These are phyloP conservation scores for Coniochaeta sp. DNA, from an alignment of 2,329 filamentous ascomycete species.

Conservation along the genomic window DNA sequence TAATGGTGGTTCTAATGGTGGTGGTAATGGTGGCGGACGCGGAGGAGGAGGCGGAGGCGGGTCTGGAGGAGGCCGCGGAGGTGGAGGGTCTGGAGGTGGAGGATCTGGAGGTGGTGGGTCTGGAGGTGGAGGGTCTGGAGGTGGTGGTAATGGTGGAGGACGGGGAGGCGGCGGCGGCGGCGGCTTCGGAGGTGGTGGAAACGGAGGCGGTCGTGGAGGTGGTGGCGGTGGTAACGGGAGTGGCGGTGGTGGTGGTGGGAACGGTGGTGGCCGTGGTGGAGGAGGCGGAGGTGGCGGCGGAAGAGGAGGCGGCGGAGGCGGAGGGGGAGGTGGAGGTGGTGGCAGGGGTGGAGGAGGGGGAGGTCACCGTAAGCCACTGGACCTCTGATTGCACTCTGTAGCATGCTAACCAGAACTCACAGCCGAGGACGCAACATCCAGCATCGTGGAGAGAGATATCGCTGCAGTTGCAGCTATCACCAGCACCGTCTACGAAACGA, in stretches of 20 bases:
- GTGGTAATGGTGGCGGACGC: neutral
- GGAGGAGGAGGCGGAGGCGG: conserved; percentile 1
- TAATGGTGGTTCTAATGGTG: neutral
- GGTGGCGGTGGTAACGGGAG: conserved; percentile 6
- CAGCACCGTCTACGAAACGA: conserved; percentile 12
- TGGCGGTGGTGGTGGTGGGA: neutral
- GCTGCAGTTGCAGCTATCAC: conserved; percentile 12
- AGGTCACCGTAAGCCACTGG: neutral
- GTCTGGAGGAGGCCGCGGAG: conserved; percentile 2
- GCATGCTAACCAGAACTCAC: neutral
- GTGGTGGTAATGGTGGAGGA: neutral
- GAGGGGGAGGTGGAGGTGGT: neutral
- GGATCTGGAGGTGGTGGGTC: conserved; percentile 4
- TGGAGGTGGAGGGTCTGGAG: conserved; percentile 2
- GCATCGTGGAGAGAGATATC: conserved; percentile 3
- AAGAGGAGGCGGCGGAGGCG: neutral
- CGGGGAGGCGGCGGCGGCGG: conserved; percentile 4
- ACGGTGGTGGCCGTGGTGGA: neutral
- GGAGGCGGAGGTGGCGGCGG: conserved; percentile 6
- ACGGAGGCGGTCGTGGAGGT: neutral
- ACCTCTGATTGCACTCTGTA: neutral
- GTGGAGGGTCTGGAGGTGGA: neutral
- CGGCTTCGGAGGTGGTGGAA: neutral
- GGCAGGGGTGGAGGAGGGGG: neutral
- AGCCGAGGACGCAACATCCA: neutral